Conservation (phyloP, 1,284 basidiomycete genomes). For the Leccinum ponderosum region DNA sequence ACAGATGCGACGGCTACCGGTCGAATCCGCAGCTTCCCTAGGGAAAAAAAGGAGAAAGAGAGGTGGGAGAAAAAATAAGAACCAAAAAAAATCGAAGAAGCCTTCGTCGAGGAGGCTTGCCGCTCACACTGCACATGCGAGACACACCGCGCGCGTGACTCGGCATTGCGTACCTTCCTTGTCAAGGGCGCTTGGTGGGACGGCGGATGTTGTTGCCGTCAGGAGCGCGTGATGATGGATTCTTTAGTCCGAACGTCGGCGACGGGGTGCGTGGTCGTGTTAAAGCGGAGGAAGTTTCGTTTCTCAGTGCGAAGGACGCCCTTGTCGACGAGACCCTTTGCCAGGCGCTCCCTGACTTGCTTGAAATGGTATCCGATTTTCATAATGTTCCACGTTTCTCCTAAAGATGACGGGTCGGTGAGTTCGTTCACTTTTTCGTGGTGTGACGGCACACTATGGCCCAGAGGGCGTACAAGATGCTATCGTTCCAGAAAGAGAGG, state of each 20-base stretch:
- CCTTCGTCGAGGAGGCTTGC: conserved; percentile 83
- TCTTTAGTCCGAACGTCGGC: conserved; percentile 91
- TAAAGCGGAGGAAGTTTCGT: conserved; percentile 95
- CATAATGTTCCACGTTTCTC: conserved; percentile 98
- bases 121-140: conserved; percentile 84
- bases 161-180: conserved; percentile 80
- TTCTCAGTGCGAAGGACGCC: conserved; percentile 96
- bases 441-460: not conserved
- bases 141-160: conserved; percentile 28
- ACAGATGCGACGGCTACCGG: not conserved
- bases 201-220: conserved; percentile 64
- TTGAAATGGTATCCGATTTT: conserved; percentile 98
- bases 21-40: not conserved
- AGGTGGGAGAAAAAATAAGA: not conserved
- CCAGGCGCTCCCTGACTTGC: conserved; percentile 93
- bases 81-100: not conserved
- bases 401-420: conserved; percentile 41
- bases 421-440: not conserved
- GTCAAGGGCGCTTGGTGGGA: conserved; percentile 65
- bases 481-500: conserved; percentile 98
- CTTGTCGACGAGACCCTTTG: conserved; percentile 97
- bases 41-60: not conserved
- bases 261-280: conserved; percentile 97
- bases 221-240: conserved; percentile 75
- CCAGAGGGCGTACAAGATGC: conserved; percentile 93